phyloP scores from a whole-genome alignment of 805 yeast genomes.

The Suhomyces xylopsoci region DNA sequence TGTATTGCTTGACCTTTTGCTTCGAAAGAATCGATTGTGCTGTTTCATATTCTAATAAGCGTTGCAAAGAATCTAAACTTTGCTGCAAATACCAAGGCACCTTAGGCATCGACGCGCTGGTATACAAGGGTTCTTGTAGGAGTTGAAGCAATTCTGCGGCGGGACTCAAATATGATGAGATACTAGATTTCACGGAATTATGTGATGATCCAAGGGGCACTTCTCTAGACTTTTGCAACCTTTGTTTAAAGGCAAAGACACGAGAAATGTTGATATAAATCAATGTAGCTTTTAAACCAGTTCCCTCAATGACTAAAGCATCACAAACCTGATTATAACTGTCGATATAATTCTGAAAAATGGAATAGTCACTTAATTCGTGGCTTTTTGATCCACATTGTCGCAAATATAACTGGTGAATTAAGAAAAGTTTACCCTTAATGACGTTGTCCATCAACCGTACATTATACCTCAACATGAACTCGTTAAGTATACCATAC shows the following conservation, averaged over 20 bases:
- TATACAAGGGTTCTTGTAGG: slow-evolving; percentile 11
- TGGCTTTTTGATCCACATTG: not conserved
- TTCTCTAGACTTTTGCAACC: slow-evolving; percentile 1
- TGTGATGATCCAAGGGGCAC: not conserved
- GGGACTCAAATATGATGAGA: not conserved
- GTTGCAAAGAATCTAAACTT: slow-evolving; percentile 2
- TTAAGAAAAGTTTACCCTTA: slow-evolving; percentile 9
- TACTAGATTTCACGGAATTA: not conserved
- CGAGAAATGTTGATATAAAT: slow-evolving; percentile 14
- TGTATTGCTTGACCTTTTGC: slow-evolving; percentile 37
- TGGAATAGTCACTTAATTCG: not conserved
- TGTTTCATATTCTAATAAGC: slow-evolving; percentile 23
- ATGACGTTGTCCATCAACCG: slow-evolving; percentile 10
- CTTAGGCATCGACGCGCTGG: not conserved
- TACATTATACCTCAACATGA: slow-evolving; percentile 6
- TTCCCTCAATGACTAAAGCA: not conserved
- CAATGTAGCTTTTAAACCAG: not conserved
- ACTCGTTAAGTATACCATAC: slow-evolving; percentile 3
- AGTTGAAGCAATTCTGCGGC: not conserved
- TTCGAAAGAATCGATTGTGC: slow-evolving; percentile 40
- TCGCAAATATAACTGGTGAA: slow-evolving; percentile 1
- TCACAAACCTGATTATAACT: slow-evolving; percentile 20
- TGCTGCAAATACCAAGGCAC: slow-evolving; percentile 1
- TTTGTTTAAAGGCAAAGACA: slow-evolving; percentile 11
- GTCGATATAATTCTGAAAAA: slow-evolving; percentile 6